A percentile compares a stretch with the other conserved stretches of the same genome.
phyloP scores from a whole-genome alignment of 2,329 filamentous ascomycete genomes.

The Aphanoascus verrucosus region DNA sequence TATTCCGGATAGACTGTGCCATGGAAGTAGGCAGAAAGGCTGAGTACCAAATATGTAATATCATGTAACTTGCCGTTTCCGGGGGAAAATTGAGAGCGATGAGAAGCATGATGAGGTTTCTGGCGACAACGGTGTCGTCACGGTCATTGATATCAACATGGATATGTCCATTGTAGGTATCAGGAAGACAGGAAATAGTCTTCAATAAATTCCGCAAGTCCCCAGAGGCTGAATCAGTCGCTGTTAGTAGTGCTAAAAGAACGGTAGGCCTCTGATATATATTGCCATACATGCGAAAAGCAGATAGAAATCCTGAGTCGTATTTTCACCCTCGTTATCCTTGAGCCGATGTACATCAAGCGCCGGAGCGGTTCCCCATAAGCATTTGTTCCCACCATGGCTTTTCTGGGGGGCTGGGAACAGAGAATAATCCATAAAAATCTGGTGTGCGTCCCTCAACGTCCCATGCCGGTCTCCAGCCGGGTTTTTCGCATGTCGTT shows the following conservation, averaged over 20 bases:
- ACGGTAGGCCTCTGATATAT: conserved; percentile 1
- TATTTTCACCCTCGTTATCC: conserved; percentile 22
- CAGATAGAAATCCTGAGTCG: conserved; percentile 20
- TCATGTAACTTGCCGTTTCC: conserved; percentile 22
- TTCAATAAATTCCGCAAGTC: conserved; percentile 37
- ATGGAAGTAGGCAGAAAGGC: conserved; percentile 22
- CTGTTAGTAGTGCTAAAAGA: neutral
- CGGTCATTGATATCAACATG: conserved; percentile 33
- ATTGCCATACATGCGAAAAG: conserved; percentile 27
- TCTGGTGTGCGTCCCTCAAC: conserved; percentile 19
- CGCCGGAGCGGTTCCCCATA: conserved; percentile 37
- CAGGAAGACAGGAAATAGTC: conserved; percentile 29
- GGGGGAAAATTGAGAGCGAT: conserved; percentile 20
- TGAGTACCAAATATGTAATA: conserved; percentile 42
- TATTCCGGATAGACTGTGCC: conserved; percentile 16
- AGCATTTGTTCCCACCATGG: conserved; percentile 22
- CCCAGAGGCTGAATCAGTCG: conserved; percentile 32
- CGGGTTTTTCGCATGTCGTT: conserved; percentile 21
- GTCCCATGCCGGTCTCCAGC: conserved; percentile 26
- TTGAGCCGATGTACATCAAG: conserved; percentile 30
- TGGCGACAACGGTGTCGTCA: conserved; percentile 30
- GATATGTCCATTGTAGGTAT: conserved; percentile 20
- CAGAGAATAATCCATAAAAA: conserved; percentile 17
- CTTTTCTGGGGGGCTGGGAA: neutral
- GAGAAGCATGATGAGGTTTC: conserved; percentile 35